phyloP scores from a whole-genome alignment of 192 early-diverging fungal genomes.

The Coemansia sp. region DNA sequence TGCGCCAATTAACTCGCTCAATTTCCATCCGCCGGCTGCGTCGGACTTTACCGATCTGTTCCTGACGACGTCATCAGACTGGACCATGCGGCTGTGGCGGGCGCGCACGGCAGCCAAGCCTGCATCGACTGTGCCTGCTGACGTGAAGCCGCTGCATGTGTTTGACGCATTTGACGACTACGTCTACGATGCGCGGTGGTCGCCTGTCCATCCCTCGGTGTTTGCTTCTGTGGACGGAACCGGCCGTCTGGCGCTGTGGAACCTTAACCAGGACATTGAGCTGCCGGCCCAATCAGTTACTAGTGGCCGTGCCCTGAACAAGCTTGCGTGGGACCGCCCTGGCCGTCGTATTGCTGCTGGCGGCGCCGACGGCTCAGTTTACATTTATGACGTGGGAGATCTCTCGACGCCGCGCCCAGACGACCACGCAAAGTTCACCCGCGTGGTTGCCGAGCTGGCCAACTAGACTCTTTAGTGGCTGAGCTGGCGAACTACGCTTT shows the following conservation, averaged over 20 bases:
- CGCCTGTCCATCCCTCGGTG: conserved; percentile 89
- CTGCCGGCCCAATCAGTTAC: conserved; percentile 52
- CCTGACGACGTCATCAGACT: conserved; percentile 90
- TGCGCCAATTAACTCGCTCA: conserved; percentile 82
- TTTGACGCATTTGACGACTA: conserved; percentile 95
- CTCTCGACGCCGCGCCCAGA: conserved; percentile 55
- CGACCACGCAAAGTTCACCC: conserved; percentile 45
- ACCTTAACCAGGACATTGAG: conserved; percentile 88
- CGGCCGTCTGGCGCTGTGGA: conserved; percentile 89
- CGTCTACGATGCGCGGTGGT: conserved; percentile 98
- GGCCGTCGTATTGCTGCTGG: conserved; percentile 80
- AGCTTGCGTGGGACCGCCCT: conserved; percentile 90
- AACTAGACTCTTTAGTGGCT: conserved; percentile 9
- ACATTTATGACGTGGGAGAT: conserved; percentile 93
- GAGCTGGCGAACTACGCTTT: conserved; percentile 12
- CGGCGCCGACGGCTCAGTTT: conserved; percentile 77
- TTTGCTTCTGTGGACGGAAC: conserved; percentile 91
- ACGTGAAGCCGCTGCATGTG: conserved; percentile 70
- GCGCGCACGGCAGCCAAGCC: conserved; percentile 59
- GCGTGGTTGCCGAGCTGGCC: conserved; percentile 21
- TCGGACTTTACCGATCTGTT: conserved; percentile 91
- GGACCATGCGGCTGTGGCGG: conserved; percentile 97
- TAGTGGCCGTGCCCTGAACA: conserved; percentile 80
- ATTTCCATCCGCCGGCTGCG: conserved; percentile 81
- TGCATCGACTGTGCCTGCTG: conserved; percentile 31